Conservation (phyloP, 208 protist genomes). For the Kentomonas sorsogonicus region DNA sequence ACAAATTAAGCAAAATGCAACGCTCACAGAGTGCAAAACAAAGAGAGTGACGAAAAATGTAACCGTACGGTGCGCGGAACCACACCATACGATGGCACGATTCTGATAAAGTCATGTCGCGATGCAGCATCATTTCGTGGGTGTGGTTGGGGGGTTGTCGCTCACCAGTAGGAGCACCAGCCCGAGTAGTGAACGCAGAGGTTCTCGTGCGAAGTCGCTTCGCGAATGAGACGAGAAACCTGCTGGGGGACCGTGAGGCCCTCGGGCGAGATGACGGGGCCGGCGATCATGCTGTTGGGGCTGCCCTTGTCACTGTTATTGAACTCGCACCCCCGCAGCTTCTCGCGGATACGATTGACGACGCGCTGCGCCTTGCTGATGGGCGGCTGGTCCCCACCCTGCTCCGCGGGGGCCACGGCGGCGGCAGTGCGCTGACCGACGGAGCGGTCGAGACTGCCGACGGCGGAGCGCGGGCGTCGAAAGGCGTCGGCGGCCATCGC, state of each 20-base stretch:
- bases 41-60: too few relatives aligned
- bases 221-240: constrained; percentile 92
- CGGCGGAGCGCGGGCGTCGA: constrained; percentile 10
- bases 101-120: too few relatives aligned
- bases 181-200: constrained; percentile 98
- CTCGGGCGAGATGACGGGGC: constrained; percentile 18
- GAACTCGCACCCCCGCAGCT: constrained; percentile 98
- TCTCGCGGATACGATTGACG: constrained; percentile 95
- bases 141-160: background rate
- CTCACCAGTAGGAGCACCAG: constrained; percentile 98
- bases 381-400: constrained; percentile 17
- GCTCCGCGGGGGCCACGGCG: constrained; percentile 1
- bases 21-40: too few relatives aligned
- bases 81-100: too few relatives aligned
- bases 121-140: too few relatives aligned
- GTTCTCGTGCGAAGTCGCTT: constrained; percentile 98
- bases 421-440: constrained; percentile 3
- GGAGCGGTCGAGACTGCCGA: constrained; percentile 11
- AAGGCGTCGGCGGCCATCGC: constrained; percentile 11
- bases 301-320: constrained; percentile 10
- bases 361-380: constrained; percentile 94
- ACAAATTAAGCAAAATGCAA: too few relatives aligned
- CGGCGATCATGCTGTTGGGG: constrained; percentile 4
- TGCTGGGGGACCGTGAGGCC: constrained; percentile 79
- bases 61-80: too few relatives aligned